phyloP scores from a whole-genome alignment of 306 rosid species.

The Ceratonia siliqua region DNA sequence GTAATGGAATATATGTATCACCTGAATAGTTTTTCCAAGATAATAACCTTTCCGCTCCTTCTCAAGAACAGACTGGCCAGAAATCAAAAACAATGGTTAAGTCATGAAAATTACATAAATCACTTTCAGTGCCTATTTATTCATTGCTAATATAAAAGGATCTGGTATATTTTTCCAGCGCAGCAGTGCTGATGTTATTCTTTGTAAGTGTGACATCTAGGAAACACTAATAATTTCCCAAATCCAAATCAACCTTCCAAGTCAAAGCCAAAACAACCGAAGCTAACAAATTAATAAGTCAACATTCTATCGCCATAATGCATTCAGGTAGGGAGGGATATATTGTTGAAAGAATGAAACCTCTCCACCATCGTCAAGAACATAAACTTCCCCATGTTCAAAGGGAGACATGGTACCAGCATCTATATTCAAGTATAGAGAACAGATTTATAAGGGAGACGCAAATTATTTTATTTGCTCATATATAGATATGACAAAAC shows the following conservation, averaged over 20 bases:
- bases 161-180: conserved; percentile 95
- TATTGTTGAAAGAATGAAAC: conserved; percentile 31
- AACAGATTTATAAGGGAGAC: neutral
- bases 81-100: conserved; percentile 17
- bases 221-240: conserved; percentile 98
- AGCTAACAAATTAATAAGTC: neutral
- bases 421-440: conserved; percentile 63
- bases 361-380: conserved; percentile 99
- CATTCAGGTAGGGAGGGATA: conserved; percentile 13
- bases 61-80: conserved; percentile 84
- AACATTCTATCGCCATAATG: conserved; percentile 5
- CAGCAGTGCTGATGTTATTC: conserved; percentile 93
- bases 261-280: conserved; percentile 21
- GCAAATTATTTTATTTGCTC: neutral
- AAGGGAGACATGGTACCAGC: conserved; percentile 99
- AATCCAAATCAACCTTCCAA: conserved; percentile 91
- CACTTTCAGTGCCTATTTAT: neutral
- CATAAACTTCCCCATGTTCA: conserved; percentile 99
- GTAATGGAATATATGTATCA: conserved; percentile 38
- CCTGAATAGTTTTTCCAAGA: conserved; percentile 99
- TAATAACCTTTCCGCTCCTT: conserved; percentile 93
- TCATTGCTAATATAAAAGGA: conserved; percentile 30
- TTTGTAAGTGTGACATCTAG: conserved; percentile 88
- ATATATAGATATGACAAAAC: neutral
- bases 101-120: neutral